Base-by-base conservation (phyloP, 1,139 yeast species). In the Hemisphaericaspora xylofermentans region DNA sequence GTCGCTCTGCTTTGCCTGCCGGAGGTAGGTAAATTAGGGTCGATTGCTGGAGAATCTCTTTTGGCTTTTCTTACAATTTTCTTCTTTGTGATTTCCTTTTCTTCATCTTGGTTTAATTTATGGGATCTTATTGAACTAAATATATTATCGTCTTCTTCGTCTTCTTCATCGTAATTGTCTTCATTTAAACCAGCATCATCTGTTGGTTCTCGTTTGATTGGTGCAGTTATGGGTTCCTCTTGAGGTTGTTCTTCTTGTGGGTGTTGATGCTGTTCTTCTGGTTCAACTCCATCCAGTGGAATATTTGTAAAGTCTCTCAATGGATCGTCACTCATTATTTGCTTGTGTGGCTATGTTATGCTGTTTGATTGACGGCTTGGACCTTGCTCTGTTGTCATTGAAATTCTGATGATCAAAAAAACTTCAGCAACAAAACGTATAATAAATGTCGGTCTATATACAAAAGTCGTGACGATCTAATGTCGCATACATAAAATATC, bases 61-160 rank as follows among this genome's bases (percentile, higher is more conserved):
- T 54, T 51, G 6, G 59, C 45, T 46, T 56, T 58, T 48, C 77
- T 64, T 35, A 70, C 66, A 29, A 61, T 61, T 54, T 71, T 71
- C 58, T 70, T 63, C 54, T 70, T 57, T 39, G 80, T 66, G 50
- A 66, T 54, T 51, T 49, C 52, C 39, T 48, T 47, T 25, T 48
- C 47, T 22, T 41, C 50, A 33, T 43, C 49, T 18, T 43, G 44
- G 18, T 45, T 49, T 16, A 47, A 43, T 44, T 67, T 66, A 46
- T 68, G 73, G 10, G 68, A 57, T 39, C 58, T 55, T 33, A 63
- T 55, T 15, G 66, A 35, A 29, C 39, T 60, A 46, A 63, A 64
- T 27, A 68, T 57, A 35, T 63, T 57, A 15, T 60, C 64, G 31
- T 59, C 67, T 22, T 58, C 64, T 29, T 54, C 60, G 12, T 51